Base-by-base conservation (phyloP, 129 eudicot genomes). In the Tagetes erecta region DNA sequence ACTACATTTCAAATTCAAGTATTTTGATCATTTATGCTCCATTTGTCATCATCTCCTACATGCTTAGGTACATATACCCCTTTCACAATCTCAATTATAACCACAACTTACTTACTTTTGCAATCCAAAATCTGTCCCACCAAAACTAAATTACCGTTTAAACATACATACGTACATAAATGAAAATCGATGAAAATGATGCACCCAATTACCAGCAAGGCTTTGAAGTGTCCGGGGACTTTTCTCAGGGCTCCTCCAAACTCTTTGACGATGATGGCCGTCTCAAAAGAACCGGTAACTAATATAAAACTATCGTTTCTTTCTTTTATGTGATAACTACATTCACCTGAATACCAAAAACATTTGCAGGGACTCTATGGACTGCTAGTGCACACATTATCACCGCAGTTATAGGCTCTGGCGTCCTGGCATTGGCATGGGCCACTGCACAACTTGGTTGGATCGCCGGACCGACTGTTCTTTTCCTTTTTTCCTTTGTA, bases 381-480 rank as follows among this genome's bases (percentile, higher is more conserved):
- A 87, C 84, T 0, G 89, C 89, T 13, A 87, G 92, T 80, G 89
- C 92, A 4, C 92, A 87, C 64, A 87, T 87, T 36, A 87, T 87
- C 60, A 87, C 92, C 6, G 92, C 92, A 12, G 92, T 87, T 13
- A 87, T 87, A 64, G 92, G 92, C 11, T 87, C 92, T 0, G 92
- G 92, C 1, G 92, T 87, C 57, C 76, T 87, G 33, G 87, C 92
- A 44, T 70, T 87, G 79, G 92, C 92, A 51, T 87, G 92, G 92
- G 87, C 89, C 4, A 85, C 82, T 2, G 92, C 92, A 8, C 92
- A 87, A 53, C 75, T 87, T 6, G 92, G 92, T 7, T 87, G 92
- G 92, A 70, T 87, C 62, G 92, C 92, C 31, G 92, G 92, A 37
- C 92, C 92, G 31, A 9, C 75, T 0, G 89, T 85, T 50, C 64